Percentiles rank a stretch among this genome's conserved stretches.
These are phyloP conservation scores for Mycena polygramma DNA, from an alignment of 768 basidiomycete species.

Conservation along the genomic window DNA sequence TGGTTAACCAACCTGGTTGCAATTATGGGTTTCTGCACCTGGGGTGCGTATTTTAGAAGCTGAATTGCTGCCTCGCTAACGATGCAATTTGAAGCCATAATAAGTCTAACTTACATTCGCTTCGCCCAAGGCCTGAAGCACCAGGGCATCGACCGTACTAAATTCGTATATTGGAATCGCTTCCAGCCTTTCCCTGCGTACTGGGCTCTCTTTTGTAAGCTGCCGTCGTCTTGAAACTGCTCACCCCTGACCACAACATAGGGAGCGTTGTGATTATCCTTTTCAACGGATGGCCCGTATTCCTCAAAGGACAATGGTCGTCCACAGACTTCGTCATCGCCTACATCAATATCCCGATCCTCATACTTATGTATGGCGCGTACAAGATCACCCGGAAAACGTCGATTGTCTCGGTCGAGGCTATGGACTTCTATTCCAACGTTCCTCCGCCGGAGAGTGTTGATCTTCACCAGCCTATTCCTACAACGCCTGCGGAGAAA, in stretches of 20 bases:
- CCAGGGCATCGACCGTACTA: conserved; percentile 64
- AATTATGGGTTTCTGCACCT: conserved; percentile 62
- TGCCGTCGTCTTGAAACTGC: background rate
- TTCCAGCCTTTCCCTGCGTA: conserved; percentile 67
- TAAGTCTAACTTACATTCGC: conserved; percentile 30
- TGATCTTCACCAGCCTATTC: background rate
- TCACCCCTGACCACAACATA: background rate
- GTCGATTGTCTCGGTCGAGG: background rate
- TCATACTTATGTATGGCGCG: conserved; percentile 18
- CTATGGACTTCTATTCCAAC: conserved; percentile 34
- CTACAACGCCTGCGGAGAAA: background rate
- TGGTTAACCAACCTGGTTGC: conserved; percentile 67
- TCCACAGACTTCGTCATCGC: conserved; percentile 31
- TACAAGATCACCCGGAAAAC: conserved; percentile 27
- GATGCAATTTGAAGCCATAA: conserved; percentile 11
- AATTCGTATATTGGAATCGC: conserved; percentile 61
- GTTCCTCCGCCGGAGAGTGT: conserved; percentile 24
- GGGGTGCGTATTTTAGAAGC: conserved; percentile 42
- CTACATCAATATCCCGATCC: conserved; percentile 39
- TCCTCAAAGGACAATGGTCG: conserved; percentile 34
- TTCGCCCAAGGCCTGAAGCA: conserved; percentile 48
- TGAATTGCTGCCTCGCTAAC: background rate
- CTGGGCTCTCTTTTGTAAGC: conserved; percentile 49
- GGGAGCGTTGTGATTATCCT: conserved; percentile 35
- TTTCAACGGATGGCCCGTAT: conserved; percentile 37